Evolutionary conservation across 148 eudicot species (phyloP).

Genomic region (Vaccinium macrocarpon): DNA sequence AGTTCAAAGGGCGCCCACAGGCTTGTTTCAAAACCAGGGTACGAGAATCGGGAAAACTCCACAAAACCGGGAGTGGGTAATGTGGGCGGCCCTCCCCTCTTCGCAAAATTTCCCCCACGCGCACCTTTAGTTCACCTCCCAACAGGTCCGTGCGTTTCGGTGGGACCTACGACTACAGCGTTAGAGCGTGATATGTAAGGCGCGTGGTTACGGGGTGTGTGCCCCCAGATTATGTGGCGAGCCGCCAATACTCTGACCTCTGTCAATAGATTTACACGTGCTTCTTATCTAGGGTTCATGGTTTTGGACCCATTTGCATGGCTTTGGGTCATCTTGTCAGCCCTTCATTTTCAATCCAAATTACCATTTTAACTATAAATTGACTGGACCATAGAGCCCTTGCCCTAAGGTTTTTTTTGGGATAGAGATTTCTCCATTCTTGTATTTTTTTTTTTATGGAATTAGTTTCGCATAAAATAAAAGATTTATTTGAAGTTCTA

Average conservation of each 20-base stretch:
- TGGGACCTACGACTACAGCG: no score
- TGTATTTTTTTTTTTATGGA: no score
- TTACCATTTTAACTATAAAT: not conserved
- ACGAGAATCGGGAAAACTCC: not conserved
- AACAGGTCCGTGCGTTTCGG: no score
- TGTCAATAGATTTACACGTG: not conserved
- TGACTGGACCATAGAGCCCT: not conserved
- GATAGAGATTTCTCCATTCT: no score
- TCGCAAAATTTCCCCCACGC: not conserved
- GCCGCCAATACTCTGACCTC: constrained; percentile 12
- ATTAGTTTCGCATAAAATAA: no score
- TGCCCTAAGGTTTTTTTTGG: no score
- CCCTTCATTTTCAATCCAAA: not conserved
- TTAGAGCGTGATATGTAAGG: not conserved
- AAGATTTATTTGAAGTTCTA: no score
- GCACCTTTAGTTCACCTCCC: not conserved
- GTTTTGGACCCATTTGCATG: constrained; percentile 20
- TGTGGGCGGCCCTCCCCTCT: not conserved
- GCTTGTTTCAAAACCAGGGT: not conserved
- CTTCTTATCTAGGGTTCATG: not conserved
- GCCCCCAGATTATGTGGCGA: constrained; percentile 16
- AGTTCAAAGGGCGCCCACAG: constrained; percentile 1
- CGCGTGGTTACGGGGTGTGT: not conserved
- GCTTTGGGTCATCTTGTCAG: not conserved
- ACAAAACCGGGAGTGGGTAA: not conserved